These are phyloP conservation scores for Nakaseomyces uthaithaninus DNA, from an alignment of 1,139 yeast species.

Conservation along the genomic window DNA sequence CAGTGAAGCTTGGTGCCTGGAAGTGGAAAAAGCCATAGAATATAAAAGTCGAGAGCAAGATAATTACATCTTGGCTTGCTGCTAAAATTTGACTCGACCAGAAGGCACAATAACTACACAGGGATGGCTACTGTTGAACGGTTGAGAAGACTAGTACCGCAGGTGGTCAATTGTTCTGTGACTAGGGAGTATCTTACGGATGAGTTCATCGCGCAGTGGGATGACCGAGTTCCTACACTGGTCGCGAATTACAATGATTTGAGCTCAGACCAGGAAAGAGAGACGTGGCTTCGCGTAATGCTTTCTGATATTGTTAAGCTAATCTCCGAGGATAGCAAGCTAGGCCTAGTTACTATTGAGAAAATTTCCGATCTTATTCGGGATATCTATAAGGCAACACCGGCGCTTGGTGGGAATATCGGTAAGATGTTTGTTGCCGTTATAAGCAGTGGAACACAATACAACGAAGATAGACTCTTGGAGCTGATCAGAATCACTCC, in stretches of 20 bases:
- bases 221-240: background rate
- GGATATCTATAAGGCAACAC: slow-evolving; percentile 1
- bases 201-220: background rate
- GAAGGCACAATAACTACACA: too few relatives aligned
- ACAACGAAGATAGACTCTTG: slow-evolving; percentile 13
- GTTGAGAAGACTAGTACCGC: background rate
- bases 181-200: slow-evolving; percentile 1
- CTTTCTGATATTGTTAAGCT: background rate
- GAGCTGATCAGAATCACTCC: slow-evolving; percentile 13
- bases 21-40: too few relatives aligned
- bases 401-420: slow-evolving; percentile 13
- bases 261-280: slow-evolving; percentile 2
- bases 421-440: slow-evolving; percentile 21
- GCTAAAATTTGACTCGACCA: too few relatives aligned
- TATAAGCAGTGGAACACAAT: slow-evolving; percentile 12
- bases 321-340: background rate
- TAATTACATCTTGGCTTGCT: too few relatives aligned
- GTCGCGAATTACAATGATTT: background rate
- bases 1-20: too few relatives aligned
- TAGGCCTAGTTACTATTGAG: background rate
- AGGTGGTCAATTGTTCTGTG: background rate
- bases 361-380: background rate
- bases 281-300: background rate
- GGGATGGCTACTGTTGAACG: background rate
- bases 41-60: too few relatives aligned